Base-by-base conservation (phyloP, 345 rosid genomes). In the Rhodomyrtus tomentosa region DNA sequence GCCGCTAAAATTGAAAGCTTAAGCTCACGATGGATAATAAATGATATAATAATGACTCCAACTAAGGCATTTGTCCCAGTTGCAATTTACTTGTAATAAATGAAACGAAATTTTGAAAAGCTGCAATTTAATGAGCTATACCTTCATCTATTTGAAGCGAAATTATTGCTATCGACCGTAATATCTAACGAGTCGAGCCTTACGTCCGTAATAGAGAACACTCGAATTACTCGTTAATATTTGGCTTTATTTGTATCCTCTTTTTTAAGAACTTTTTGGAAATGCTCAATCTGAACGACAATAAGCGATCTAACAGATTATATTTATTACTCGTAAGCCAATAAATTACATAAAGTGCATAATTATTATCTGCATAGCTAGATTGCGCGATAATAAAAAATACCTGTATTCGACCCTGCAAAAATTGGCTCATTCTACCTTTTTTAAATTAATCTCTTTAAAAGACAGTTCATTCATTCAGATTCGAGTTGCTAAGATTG, bases 141-240 rank as follows among this genome's bases (percentile, higher is more conserved):
- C 7, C 0, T 24, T 3, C 0, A 18, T 36, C 2, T 38, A 68
- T 68, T 36, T 18, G 24, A 32, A 36, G 45, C 0, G 5, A 0
- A 25, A 12, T 22, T 55, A 22, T 24, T 3, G 5, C 20, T 21
- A 53, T 7, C 24, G 3, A 20, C 25, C 25, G 4, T 53, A 53
- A 53, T 21, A 55, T 55, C 11, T 55, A 55, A 22, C 5, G n/a
- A 24, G 58, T 18, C 6, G 10, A 68, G 20, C 42, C 0, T 32
- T 68, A 68, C 7, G 42, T 40, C 5, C 11, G 6, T 4, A 2
- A 15, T 59, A 15, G 10, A 7, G 7, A 36, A 32, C 3, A 32
- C 24, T 20, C 3, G 5, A 68, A 36, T 11, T 32, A 10, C 42
- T 8, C 24, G 0, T 62, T 68, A 36, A 36, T 8, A 24, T 3